These are phyloP conservation scores for Jaminaea rosea DNA, from an alignment of 1,284 basidiomycete species.

Conservation along the genomic window DNA sequence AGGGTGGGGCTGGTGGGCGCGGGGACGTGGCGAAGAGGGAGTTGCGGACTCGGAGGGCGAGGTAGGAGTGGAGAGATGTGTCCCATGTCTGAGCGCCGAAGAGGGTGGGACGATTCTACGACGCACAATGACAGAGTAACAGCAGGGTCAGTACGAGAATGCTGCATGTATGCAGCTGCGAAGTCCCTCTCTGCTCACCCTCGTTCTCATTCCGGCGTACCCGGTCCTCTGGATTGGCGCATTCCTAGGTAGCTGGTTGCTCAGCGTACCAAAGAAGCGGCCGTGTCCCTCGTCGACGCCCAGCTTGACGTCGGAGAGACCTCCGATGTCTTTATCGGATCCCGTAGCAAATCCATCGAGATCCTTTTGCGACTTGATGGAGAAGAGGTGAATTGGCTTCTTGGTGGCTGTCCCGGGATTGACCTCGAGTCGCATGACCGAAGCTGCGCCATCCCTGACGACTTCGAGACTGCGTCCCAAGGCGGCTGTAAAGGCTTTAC, in stretches of 20 bases:
- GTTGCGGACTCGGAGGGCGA: slow-evolving; percentile 64
- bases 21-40: slow-evolving; percentile 14
- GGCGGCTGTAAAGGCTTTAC: slow-evolving; percentile 24
- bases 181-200: slow-evolving; percentile 51
- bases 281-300: slow-evolving; percentile 25
- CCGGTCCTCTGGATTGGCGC: slow-evolving; percentile 49
- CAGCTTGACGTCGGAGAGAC: slow-evolving; percentile 57
- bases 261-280: slow-evolving; percentile 46
- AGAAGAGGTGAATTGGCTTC: slow-evolving; percentile 26
- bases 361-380: slow-evolving; percentile 17
- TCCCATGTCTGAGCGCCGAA: slow-evolving; percentile 76
- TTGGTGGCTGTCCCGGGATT: slow-evolving; percentile 16
- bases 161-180: background rate
- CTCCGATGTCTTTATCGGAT: slow-evolving; percentile 75
- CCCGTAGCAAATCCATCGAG: slow-evolving; percentile 57
- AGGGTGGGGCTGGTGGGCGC: slow-evolving; percentile 2
- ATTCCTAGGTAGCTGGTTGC: slow-evolving; percentile 43
- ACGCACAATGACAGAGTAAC: background rate
- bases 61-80: slow-evolving; percentile 65
- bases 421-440: slow-evolving; percentile 42
- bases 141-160: background rate
- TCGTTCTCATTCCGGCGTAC: slow-evolving; percentile 70
- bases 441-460: slow-evolving; percentile 13
- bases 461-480: slow-evolving; percentile 32
- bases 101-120: slow-evolving; percentile 53